These are phyloP conservation scores for Fusarium sp. DNA, from an alignment of 2,329 filamentous ascomycete genomes.

Conservation along the genomic window DNA sequence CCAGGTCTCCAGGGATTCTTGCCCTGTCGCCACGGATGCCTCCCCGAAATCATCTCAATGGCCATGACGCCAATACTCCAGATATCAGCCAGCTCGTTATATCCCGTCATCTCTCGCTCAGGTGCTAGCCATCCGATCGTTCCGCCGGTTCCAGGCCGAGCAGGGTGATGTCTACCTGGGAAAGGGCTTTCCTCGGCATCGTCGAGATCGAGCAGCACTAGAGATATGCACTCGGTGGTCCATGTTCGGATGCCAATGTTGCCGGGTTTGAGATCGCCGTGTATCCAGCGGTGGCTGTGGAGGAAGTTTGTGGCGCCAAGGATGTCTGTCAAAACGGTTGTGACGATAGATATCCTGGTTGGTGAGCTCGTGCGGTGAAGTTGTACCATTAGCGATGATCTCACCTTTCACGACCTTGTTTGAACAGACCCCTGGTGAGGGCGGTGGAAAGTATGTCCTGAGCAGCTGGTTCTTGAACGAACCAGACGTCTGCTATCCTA, in stretches of 20 bases:
- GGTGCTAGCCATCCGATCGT: neutral
- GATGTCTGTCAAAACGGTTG: neutral
- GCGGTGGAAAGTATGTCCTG: neutral
- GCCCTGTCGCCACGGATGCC: neutral
- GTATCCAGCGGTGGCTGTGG: neutral
- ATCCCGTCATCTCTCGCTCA: neutral
- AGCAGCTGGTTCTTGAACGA: neutral
- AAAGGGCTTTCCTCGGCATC: neutral
- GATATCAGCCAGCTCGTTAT: neutral
- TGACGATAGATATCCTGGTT: neutral
- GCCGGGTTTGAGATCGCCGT: neutral
- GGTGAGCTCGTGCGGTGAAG: neutral
- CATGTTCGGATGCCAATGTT: neutral
- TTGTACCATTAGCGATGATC: accelerated
- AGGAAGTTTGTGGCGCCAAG: neutral
- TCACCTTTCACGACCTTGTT: neutral
- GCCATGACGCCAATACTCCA: neutral
- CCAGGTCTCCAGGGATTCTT: neutral
- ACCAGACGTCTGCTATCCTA: neutral
- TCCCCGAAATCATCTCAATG: neutral
- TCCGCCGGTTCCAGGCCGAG: neutral
- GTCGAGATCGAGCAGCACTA: neutral
- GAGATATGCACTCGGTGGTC: neutral
- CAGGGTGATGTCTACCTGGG: accelerated
- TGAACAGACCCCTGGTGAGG: accelerated